Conservation (phyloP, 2,329 filamentous ascomycete species). For the Neofusicoccum parvum region DNA sequence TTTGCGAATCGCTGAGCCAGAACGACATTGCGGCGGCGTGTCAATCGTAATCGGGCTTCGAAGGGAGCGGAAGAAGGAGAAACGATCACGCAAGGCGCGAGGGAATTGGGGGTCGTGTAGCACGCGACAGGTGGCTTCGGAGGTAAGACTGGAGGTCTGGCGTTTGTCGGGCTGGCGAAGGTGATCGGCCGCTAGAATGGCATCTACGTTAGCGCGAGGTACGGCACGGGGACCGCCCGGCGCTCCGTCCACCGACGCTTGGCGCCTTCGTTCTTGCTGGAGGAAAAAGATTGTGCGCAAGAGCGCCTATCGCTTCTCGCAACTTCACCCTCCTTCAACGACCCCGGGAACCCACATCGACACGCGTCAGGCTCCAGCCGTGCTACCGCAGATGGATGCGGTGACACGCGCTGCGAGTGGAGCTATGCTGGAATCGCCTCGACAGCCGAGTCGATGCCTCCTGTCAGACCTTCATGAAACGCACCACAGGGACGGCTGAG, state of each 20-base stretch:
- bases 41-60: neutral
- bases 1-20: constrained; percentile 96
- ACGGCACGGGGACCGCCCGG: neutral
- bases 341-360: neutral
- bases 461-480: neutral
- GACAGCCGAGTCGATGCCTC: neutral
- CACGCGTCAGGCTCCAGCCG: neutral
- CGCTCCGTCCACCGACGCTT: neutral
- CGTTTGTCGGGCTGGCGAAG: constrained; percentile 2
- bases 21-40: constrained; percentile 66
- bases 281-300: constrained; percentile 5
- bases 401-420: neutral
- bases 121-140: neutral
- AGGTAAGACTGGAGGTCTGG: neutral
- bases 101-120: neutral
- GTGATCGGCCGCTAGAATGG: constrained; percentile 16
- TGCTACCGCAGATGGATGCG: neutral
- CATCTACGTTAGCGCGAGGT: constrained; percentile 14
- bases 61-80: neutral
- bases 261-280: neutral
- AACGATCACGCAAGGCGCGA: neutral
- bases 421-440: neutral
- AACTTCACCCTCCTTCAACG: neutral
- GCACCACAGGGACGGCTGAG: neutral
- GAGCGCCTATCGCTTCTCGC: neutral